Conservation (phyloP, 139 green algal species). For the Prasinococcaceae sp. region DNA sequence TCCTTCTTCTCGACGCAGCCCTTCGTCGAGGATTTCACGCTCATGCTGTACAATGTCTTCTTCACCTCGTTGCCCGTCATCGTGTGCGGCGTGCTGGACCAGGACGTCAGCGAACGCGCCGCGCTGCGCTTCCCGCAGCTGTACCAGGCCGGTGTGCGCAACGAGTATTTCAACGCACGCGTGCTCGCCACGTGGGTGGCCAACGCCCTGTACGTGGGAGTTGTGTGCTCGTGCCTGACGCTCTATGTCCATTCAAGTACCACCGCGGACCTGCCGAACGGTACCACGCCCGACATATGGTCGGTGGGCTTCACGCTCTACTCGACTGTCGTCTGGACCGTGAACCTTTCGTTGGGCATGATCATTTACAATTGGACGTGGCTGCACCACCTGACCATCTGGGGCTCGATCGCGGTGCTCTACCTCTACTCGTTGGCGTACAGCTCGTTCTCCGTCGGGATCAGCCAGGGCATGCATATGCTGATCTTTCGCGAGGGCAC, state of each 20-base stretch:
- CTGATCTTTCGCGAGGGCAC: background rate
- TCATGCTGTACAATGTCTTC: conserved; percentile 40
- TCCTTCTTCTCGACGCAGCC: conserved; percentile 15
- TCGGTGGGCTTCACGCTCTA: background rate
- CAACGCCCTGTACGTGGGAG: conserved; percentile 20
- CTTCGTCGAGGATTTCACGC: conserved; percentile 27
- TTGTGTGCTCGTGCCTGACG: conserved; percentile 6
- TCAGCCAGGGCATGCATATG: too few relatives aligned
- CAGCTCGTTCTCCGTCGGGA: conserved; percentile 6
- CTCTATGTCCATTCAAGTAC: background rate
- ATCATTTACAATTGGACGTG: conserved; percentile 23
- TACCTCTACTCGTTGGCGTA: conserved; percentile 21
- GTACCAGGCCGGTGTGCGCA: conserved; percentile 26
- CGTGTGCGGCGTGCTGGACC: conserved; percentile 33
- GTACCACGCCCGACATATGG: background rate
- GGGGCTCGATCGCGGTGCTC: conserved; percentile 26
- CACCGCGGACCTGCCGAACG: background rate
- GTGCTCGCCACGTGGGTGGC: conserved; percentile 20
- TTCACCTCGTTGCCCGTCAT: conserved; percentile 40
- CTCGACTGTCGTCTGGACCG: conserved; percentile 12
- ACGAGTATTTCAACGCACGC: conserved; percentile 19
- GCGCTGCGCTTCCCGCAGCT: conserved; percentile 28
- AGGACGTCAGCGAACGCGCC: conserved; percentile 28
- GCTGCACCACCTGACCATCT: conserved; percentile 23
- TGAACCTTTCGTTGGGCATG: conserved; percentile 32